Percentiles rank a stretch among this genome's conserved stretches.
Conservation (phyloP, 164 flowering plant genomes). For the Stephania yunnanensis region DNA sequence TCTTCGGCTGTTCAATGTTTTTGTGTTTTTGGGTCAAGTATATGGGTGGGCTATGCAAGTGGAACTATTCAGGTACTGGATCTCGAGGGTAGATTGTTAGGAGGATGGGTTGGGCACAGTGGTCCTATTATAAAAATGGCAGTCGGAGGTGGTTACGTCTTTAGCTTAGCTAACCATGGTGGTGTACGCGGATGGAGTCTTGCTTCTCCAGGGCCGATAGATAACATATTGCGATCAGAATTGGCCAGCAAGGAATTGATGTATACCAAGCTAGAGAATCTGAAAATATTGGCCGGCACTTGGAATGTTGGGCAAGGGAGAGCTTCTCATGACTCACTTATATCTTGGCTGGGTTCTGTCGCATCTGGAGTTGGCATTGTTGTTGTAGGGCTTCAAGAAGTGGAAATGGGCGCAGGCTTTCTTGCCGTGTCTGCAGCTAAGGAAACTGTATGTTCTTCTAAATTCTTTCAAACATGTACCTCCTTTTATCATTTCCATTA, state of each 20-base stretch:
- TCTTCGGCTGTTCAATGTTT: slow-evolving; percentile 61
- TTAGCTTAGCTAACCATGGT: slow-evolving; percentile 88
- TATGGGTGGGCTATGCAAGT: slow-evolving; percentile 85
- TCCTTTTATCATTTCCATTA: neutral
- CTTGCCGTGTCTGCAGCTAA: slow-evolving; percentile 98
- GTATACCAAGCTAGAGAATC: slow-evolving; percentile 49
- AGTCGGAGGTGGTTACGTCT: slow-evolving; percentile 58
- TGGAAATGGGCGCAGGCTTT: slow-evolving; percentile 99
- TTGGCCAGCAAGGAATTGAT: slow-evolving; percentile 48
- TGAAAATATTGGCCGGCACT: slow-evolving; percentile 74
- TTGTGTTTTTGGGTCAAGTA: slow-evolving; percentile 62
- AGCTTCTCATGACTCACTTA: slow-evolving; percentile 72
- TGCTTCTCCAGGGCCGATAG: slow-evolving; percentile 80
- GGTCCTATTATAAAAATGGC: slow-evolving; percentile 71
- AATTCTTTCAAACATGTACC: neutral
- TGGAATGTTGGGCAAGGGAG: slow-evolving; percentile 99
- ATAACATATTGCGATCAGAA: slow-evolving; percentile 59
- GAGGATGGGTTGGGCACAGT: slow-evolving; percentile 87
- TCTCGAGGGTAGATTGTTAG: slow-evolving; percentile 69
- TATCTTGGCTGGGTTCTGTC: slow-evolving; percentile 77
- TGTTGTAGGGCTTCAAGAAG: slow-evolving; percentile 93
- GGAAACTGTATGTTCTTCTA: slow-evolving; percentile 66
- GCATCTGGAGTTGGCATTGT: slow-evolving; percentile 74
- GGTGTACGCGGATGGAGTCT: slow-evolving; percentile 92
- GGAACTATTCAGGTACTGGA: slow-evolving; percentile 74